Conservation (phyloP, 2,329 filamentous ascomycete species). For the Sporothrix brunneoviolacea region DNA sequence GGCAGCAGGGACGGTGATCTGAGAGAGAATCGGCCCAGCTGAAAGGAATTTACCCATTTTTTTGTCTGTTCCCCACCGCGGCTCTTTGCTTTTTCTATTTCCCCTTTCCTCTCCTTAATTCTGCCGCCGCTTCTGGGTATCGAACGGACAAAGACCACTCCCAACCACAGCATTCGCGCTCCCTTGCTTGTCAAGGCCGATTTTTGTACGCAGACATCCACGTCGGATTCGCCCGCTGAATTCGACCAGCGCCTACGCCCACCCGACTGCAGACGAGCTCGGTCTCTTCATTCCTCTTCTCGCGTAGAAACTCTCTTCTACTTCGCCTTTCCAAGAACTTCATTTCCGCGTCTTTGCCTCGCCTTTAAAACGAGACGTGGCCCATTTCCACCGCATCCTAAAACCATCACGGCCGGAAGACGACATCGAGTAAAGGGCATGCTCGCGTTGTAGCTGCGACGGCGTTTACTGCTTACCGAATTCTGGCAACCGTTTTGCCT, state of each 20-base stretch:
- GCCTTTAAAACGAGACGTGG: background rate
- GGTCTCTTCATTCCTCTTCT: conserved; percentile 1
- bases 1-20: background rate
- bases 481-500: background rate
- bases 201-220: conserved; percentile 3
- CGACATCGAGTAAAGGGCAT: background rate
- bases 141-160: conserved; percentile 1
- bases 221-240: conserved; percentile 6
- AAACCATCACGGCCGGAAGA: background rate
- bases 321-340: too few relatives aligned
- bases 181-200: conserved; percentile 1
- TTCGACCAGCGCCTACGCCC: background rate
- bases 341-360: background rate
- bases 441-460: conserved; percentile 6
- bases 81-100: conserved; percentile 4
- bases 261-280: background rate
- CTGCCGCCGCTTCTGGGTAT: background rate
- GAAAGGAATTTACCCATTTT: conserved; percentile 3
- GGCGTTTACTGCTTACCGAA: background rate
- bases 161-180: conserved; percentile 5
- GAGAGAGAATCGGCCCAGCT: background rate
- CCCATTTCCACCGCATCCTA: too few relatives aligned
- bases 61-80: conserved; percentile 7
- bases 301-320: too few relatives aligned
- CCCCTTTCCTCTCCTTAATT: conserved; percentile 7